Base-by-base conservation (phyloP, 352 stramenopile genomes). In the Phytophthora boehmeriae region DNA sequence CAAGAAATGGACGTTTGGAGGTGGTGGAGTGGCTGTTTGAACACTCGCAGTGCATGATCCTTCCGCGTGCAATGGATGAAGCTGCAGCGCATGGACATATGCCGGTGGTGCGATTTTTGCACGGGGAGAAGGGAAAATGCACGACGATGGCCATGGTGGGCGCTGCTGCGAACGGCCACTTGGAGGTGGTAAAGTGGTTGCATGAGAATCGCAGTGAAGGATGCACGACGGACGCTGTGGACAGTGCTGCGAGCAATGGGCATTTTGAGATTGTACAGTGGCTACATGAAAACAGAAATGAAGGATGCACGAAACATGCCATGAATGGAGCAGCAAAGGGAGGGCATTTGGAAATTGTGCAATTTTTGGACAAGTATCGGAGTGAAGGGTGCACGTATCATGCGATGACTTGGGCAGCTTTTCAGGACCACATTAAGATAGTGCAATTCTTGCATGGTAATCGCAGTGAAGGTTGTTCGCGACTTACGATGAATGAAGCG, bases 391-490 rank as follows among this genome's bases (percentile, higher is more conserved):
- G 59, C 50, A 77, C 68, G 5, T 35, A 63, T 19, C 52, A 61
- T 6, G 71, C 71, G 1, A 69, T 80, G 64, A 60, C 76, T 50
- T 54, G 50, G 45, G 68, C 72, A 25, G 72, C 68, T 0, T 17
- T 20, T 1, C 25, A 68, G 23, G 59, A 65, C 8, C 59, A 74
- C 27, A 17, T 74, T 2, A 42, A 68, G 1, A 49, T 64, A 6
- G 59, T 74, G 5, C 41, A 68, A 25, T 76, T 65, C 47, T 54
- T 74, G 20, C 68, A 71, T 59, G 16, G 10, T 13, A 57, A 71
- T 28, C 64, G 68, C n/a, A 23, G 3, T 11, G 68, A 73, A 55
- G 68, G 59, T 2, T 76, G 68, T 39, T 62, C 68, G 5, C 30
- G 39, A 9, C 41, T 28, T 17, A 67, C 70, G 4, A 73, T 75